Base-by-base conservation (phyloP, 345 rosid species). In the Citrus glauca region DNA sequence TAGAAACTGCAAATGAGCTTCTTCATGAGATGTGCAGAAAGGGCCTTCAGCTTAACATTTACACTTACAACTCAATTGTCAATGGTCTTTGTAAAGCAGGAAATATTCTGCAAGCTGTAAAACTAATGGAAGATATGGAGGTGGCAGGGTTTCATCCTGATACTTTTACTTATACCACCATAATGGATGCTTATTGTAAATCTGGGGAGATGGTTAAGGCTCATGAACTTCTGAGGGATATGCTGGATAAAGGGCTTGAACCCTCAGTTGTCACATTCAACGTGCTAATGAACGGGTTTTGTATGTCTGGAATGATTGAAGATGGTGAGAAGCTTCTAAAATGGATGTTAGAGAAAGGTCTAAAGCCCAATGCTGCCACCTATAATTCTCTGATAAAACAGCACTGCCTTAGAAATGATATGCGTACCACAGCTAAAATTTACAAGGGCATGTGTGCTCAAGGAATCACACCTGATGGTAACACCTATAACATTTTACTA, bases 31-130 rank as follows among this genome's bases (percentile, higher is more conserved):
- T 95, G 92, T 85, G 88, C 77, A 67, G 83, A 55, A 85, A 89
- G 79, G 98, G 99, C 69, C 94, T 95, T 83, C 89, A 86, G 38
- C 86, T 87, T 78, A 95, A 95, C 84, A 79, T 92, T 30, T 86
- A 74, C 80, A 91, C 99, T 61, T 95, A 95, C 76, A 93, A 90
- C 75, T 77, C 94, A 67, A 80, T 93, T 72, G 85, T 93, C 62
- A 92, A 91, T 81, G 99, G 98, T 81, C 88, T 93, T 38, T 92
- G 97, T 82, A 95, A 93, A 82, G 85, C 88, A 4, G 99, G 97
- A 67, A 83, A 83, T 77, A 87, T 90, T 2, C 82, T 65, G 16
- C 88, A 90, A 77, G 98, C 97, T n/a, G 27, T 88, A 71, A 88
- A 85, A 80, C 89, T 95, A 78, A 85, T 90, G 89, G 89, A 88